Percentiles rank a stretch among this genome's conserved stretches.
phyloP scores from a whole-genome alignment of 352 stramenopile genomes.

The Globisporangium acanthophoron region DNA sequence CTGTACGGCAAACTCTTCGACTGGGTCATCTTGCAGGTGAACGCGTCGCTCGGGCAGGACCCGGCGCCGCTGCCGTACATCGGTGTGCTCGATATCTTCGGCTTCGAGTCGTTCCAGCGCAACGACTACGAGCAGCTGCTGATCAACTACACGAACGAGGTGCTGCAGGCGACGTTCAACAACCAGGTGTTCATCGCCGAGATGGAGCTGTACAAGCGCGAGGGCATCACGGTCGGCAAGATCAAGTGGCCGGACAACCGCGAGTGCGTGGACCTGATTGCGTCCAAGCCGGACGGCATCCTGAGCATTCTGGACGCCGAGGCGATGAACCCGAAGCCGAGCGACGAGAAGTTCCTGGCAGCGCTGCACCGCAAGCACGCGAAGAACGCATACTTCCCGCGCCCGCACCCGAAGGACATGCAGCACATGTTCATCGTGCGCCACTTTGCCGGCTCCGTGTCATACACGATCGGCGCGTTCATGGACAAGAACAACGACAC shows the following conservation, averaged over 20 bases:
- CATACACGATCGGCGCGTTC: slow-evolving; percentile 87
- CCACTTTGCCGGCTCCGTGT: slow-evolving; percentile 87
- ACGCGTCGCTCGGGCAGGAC: slow-evolving; percentile 81
- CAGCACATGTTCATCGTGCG: slow-evolving; percentile 87
- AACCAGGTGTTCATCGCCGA: slow-evolving; percentile 89
- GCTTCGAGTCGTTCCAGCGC: slow-evolving; percentile 87
- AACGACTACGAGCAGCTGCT: slow-evolving; percentile 90
- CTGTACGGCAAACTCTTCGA: slow-evolving; percentile 92
- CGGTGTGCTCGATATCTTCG: slow-evolving; percentile 90
- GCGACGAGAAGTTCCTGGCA: slow-evolving; percentile 83
- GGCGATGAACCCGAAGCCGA: slow-evolving; percentile 87
- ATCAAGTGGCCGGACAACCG: slow-evolving; percentile 91
- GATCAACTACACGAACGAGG: slow-evolving; percentile 90
- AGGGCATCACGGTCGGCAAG: slow-evolving; percentile 86
- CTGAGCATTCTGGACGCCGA: slow-evolving; percentile 80
- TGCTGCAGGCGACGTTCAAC: slow-evolving; percentile 86
- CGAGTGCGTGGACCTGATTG: slow-evolving; percentile 89
- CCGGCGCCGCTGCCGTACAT: slow-evolving; percentile 81
- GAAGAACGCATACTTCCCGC: slow-evolving; percentile 82
- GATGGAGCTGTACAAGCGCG: slow-evolving; percentile 88
- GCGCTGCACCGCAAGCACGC: slow-evolving; percentile 81
- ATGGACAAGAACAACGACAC: slow-evolving; percentile 92
- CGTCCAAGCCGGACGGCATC: slow-evolving; percentile 76
- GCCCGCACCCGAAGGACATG: slow-evolving; percentile 86
- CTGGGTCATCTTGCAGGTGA: slow-evolving; percentile 91